Conservation (phyloP, 345 rosid genomes). For the Brassica incana region DNA sequence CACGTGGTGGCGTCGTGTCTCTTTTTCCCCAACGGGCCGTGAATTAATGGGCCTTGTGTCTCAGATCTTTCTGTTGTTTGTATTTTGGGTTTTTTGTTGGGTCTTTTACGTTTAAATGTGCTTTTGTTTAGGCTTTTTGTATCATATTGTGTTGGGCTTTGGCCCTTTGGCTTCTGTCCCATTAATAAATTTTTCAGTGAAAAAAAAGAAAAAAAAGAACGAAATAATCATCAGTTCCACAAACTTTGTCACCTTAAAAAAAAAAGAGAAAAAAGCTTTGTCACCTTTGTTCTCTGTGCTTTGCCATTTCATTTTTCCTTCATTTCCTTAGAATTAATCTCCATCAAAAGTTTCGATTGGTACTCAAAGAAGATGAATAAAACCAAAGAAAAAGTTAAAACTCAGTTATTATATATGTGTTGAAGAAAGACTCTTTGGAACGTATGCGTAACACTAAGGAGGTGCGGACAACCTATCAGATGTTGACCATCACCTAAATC, state of each 20-base stretch:
- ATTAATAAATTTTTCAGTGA: too few species aligned
- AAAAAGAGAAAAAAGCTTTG: not conserved
- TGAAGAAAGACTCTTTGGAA: not conserved
- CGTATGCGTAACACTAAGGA: conserved; percentile 14
- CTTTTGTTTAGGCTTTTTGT: too few species aligned
- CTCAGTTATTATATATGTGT: too few species aligned
- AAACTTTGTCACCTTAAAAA: not conserved
- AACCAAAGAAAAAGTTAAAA: not conserved
- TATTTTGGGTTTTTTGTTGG: too few species aligned
- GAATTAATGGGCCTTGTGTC: too few species aligned
- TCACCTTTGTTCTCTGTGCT: not conserved
- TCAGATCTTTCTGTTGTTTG: too few species aligned
- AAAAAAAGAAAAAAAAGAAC: not conserved
- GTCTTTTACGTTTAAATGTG: too few species aligned
- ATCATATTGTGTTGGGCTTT: too few species aligned
- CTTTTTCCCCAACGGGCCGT: too few species aligned
- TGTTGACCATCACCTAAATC: conserved; percentile 7
- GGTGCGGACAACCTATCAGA: conserved; percentile 4
- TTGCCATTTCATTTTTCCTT: not conserved
- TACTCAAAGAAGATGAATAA: not conserved
- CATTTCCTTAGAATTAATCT: not conserved
- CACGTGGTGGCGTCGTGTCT: too few species aligned
- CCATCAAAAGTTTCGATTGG: conserved; percentile 2
- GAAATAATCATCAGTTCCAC: conserved; percentile 13
- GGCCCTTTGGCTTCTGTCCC: too few species aligned